Evolutionary conservation across 768 basidiomycete genomes (phyloP).

Genomic region (Butyriboletus loyo): DNA sequence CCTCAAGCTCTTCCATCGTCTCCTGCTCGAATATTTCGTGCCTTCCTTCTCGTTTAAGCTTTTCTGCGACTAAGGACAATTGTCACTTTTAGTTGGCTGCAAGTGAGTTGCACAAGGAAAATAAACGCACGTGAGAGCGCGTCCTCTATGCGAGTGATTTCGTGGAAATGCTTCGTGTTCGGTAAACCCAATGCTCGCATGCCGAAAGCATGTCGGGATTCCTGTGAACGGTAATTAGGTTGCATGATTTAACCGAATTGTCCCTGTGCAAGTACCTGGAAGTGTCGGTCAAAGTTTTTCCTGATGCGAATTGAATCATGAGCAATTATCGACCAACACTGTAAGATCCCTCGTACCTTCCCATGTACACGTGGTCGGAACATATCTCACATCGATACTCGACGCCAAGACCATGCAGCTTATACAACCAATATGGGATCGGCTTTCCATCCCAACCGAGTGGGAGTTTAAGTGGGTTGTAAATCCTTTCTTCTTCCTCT

Average conservation of each 20-base stretch:
- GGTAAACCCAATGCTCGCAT: conserved; percentile 97
- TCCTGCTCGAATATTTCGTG: conserved; percentile 92
- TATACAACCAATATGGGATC: conserved; percentile 98
- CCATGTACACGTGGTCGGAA: conserved; percentile 96
- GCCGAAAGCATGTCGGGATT: conserved; percentile 95
- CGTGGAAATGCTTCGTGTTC: conserved; percentile 98
- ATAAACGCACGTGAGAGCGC: conserved; percentile 79
- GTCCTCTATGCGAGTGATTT: conserved; percentile 96
- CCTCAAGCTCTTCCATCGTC: conserved; percentile 97
- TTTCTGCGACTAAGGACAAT: conserved; percentile 77
- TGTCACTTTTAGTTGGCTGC: not conserved
- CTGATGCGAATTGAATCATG: conserved; percentile 36
- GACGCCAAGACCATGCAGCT: conserved; percentile 96
- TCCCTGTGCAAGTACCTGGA: conserved; percentile 56
- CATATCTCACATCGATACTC: conserved; percentile 98
- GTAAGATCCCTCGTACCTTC: conserved; percentile 52
- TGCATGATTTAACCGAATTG: not conserved
- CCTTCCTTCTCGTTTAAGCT: conserved; percentile 94
- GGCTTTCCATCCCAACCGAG: conserved; percentile 99
- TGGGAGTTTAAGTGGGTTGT: conserved; percentile 96
- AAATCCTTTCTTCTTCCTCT: conserved; percentile 94
- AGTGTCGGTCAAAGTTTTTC: conserved; percentile 96
- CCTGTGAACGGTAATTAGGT: conserved; percentile 43
- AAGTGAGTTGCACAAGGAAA: not conserved
- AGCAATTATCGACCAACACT: conserved; percentile 6